Evolutionary conservation across 108 stramenopile genomes (phyloP).

Genomic region (Conticribra weissflogii): DNA sequence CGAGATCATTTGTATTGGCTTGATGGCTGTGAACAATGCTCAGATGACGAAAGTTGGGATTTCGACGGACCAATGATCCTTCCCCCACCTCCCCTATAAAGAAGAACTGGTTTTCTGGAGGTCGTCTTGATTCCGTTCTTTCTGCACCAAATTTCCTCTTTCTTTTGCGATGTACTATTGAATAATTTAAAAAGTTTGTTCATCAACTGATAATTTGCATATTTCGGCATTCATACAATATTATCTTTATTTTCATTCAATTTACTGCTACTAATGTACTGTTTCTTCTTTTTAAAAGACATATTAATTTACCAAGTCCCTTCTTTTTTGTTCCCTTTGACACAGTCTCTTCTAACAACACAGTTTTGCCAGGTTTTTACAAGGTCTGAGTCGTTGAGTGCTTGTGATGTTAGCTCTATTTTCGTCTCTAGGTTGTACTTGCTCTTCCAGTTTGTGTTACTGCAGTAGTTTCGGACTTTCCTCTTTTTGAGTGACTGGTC

Average conservation of each 20-base stretch:
- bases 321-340: slow-evolving; percentile 21
- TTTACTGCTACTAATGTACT: neutral
- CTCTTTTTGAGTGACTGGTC: too few relatives aligned
- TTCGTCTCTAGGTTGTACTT: too few relatives aligned
- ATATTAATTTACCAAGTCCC: slow-evolving; percentile 26
- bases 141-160: neutral
- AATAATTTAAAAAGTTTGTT: too few relatives aligned
- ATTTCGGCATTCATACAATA: neutral
- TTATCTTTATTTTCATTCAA: neutral
- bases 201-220: too few relatives aligned
- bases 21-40: slow-evolving; percentile 29
- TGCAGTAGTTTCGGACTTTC: too few relatives aligned
- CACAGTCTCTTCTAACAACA: neutral
- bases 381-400: too few relatives aligned
- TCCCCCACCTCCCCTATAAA: slow-evolving; percentile 33
- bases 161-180: neutral
- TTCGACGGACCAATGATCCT: slow-evolving; percentile 52
- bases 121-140: too few relatives aligned
- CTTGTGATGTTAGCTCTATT: too few relatives aligned
- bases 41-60: slow-evolving; percentile 48
- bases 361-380: too few relatives aligned
- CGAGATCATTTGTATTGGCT: slow-evolving; percentile 27
- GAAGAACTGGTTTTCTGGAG: neutral
- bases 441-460: too few relatives aligned
- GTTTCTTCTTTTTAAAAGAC: slow-evolving; percentile 30